A percentile compares a stretch with the other conserved stretches of the same genome.
phyloP scores from a whole-genome alignment of 1,284 basidiomycete genomes.

The Pseudomicrostroma phylloplanum region DNA sequence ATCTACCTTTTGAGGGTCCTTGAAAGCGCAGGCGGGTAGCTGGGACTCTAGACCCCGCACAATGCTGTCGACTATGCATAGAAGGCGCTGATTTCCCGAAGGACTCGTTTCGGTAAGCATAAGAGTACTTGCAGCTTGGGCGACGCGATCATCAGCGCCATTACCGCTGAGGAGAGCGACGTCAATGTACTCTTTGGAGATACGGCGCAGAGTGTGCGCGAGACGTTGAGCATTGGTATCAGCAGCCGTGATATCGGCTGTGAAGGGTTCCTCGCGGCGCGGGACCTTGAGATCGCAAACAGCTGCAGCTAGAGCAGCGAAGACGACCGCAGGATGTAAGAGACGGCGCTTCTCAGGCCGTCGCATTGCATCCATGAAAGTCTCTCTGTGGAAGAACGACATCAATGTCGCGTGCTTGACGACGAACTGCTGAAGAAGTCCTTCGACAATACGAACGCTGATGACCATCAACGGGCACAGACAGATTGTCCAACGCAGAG shows the following conservation, averaged over 20 bases:
- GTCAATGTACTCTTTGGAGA: neutral
- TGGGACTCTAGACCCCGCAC: neutral
- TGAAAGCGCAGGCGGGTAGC: neutral
- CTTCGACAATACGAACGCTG: slow-evolving; percentile 5
- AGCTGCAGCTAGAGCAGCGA: slow-evolving; percentile 1
- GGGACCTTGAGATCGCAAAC: slow-evolving; percentile 3
- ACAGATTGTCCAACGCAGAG: too few relatives aligned
- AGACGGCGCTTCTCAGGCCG: neutral
- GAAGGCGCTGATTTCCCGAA: neutral
- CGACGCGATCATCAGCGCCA: neutral
- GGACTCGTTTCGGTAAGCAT: neutral
- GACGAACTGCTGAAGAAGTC: neutral
- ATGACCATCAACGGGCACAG: too few relatives aligned
- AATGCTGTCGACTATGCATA: neutral
- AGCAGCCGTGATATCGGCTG: neutral
- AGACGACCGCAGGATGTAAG: neutral
- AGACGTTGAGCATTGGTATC: neutral
- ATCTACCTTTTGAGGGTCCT: neutral
- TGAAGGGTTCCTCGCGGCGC: neutral
- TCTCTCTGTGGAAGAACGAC: neutral
- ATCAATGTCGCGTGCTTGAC: slow-evolving; percentile 1
- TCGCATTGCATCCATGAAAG: neutral
- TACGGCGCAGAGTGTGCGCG: neutral
- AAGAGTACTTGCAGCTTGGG: neutral
- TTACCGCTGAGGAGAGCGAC: neutral